Percentiles rank a stretch among this genome's conserved stretches.
These are phyloP conservation scores for Rutstroemia sp. DNA, from an alignment of 2,329 filamentous ascomycete genomes.

Conservation along the genomic window DNA sequence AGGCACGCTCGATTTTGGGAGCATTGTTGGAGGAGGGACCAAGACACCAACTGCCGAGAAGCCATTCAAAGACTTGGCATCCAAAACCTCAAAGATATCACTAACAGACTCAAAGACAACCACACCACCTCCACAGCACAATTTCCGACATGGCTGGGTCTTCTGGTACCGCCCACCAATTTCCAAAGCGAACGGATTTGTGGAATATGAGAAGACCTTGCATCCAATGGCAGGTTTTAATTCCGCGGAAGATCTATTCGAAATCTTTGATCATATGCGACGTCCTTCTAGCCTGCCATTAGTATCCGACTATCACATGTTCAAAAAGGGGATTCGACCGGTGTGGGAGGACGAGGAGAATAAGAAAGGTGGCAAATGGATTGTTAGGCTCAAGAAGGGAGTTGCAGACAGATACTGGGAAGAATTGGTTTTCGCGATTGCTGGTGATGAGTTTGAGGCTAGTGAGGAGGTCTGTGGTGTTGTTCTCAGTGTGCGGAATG, in stretches of 20 bases:
- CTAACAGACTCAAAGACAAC: conserved; percentile 40
- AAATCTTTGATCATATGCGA: conserved; percentile 82
- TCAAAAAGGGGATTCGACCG: conserved; percentile 91
- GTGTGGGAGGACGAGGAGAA: conserved; percentile 99
- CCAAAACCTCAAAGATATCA: conserved; percentile 28
- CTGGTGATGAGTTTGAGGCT: conserved; percentile 88
- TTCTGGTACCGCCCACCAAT: conserved; percentile 97
- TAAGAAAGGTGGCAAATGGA: conserved; percentile 94
- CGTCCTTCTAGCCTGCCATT: conserved; percentile 79
- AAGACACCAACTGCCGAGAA: conserved; percentile 57
- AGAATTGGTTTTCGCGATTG: conserved; percentile 79
- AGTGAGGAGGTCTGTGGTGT: conserved; percentile 91
- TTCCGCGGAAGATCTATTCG: conserved; percentile 86
- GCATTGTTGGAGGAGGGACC: conserved; percentile 39
- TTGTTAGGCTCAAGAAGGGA: conserved; percentile 92
- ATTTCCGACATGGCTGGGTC: conserved; percentile 82
- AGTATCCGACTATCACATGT: conserved; percentile 96
- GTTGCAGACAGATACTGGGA: conserved; percentile 97
- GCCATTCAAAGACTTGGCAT: conserved; percentile 43
- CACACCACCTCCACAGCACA: conserved; percentile 41
- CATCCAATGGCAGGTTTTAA: conserved; percentile 76
- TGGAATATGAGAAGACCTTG: conserved; percentile 95
- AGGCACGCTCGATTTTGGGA: conserved; percentile 70
- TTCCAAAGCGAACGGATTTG: conserved; percentile 79
- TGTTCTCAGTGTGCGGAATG: conserved; percentile 88